phyloP scores from a whole-genome alignment of 306 rosid genomes.

The Cyclanthera cordifolia region DNA sequence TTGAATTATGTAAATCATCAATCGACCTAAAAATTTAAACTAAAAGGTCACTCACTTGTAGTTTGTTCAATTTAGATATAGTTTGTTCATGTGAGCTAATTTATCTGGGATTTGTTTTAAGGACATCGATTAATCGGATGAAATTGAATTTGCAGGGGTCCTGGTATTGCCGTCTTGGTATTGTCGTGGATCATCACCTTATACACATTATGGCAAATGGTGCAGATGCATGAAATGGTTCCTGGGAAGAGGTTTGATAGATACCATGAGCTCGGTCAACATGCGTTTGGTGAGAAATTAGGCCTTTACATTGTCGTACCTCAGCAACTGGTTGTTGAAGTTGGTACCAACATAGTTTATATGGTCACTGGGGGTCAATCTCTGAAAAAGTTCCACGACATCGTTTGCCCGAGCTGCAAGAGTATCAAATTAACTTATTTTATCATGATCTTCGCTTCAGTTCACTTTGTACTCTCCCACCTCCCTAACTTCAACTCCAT shows the following conservation, averaged over 20 bases:
- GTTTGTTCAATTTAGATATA: too few species aligned
- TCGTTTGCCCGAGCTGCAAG: conserved; percentile 21
- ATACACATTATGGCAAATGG: conserved; percentile 62
- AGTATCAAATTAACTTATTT: conserved; percentile 28
- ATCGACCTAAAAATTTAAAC: too few species aligned
- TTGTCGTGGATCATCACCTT: conserved; percentile 46
- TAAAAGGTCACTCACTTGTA: too few species aligned
- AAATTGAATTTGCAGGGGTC: conserved; percentile 48
- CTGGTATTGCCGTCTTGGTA: conserved; percentile 47
- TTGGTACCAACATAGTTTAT: conserved; percentile 36
- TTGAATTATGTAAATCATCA: too few species aligned
- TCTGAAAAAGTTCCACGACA: conserved; percentile 33
- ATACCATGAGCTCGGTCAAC: conserved; percentile 47
- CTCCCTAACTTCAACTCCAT: conserved; percentile 48
- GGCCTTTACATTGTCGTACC: conserved; percentile 56
- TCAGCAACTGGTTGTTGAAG: conserved; percentile 41
- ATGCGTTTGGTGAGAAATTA: conserved; percentile 48
- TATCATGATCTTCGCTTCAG: conserved; percentile 52
- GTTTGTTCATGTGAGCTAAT: not conserved
- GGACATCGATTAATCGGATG: not conserved
- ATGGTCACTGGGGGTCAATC: conserved; percentile 57
- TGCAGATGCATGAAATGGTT: conserved; percentile 54
- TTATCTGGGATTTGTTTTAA: not conserved
- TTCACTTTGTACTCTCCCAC: conserved; percentile 44
- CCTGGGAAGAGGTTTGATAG: conserved; percentile 48